Evolutionary conservation across 768 basidiomycete genomes (phyloP).

Genomic region (Cyclocybe cylindracea): DNA sequence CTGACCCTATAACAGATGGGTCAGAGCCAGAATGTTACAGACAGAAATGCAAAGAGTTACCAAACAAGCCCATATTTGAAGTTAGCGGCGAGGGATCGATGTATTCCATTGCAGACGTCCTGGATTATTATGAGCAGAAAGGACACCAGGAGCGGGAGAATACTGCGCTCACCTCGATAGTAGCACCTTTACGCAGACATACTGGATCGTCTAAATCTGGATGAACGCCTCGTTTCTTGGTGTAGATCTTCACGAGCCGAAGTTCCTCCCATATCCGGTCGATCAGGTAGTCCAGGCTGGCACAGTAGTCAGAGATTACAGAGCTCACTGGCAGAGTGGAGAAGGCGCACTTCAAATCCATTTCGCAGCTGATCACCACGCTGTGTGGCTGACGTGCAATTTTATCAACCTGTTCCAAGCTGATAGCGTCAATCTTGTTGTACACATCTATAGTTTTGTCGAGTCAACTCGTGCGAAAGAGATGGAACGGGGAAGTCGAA

Average conservation of each 20-base stretch:
- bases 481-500: slow-evolving; percentile 33
- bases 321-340: neutral
- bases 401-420: slow-evolving; percentile 80
- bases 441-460: slow-evolving; percentile 66
- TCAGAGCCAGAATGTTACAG: neutral
- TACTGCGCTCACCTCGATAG: slow-evolving; percentile 67
- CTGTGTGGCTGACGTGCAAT: slow-evolving; percentile 80
- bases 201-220: slow-evolving; percentile 93
- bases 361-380: slow-evolving; percentile 95
- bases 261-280: slow-evolving; percentile 81
- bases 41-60: slow-evolving; percentile 38
- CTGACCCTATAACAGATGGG: slow-evolving; percentile 21
- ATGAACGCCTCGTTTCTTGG: slow-evolving; percentile 94
- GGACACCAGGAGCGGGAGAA: too few relatives aligned
- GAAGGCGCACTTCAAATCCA: slow-evolving; percentile 77
- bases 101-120: slow-evolving; percentile 92
- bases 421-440: slow-evolving; percentile 94
- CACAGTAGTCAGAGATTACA: slow-evolving; percentile 1
- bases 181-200: slow-evolving; percentile 87
- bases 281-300: slow-evolving; percentile 70
- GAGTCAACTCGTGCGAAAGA: neutral
- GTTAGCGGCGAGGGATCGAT: slow-evolving; percentile 84
- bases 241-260: slow-evolving; percentile 89
- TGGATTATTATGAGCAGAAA: slow-evolving; percentile 20
- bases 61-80: slow-evolving; percentile 96